Base-by-base conservation (phyloP, 129 eudicot genomes). In the Flaveria trinervia region DNA sequence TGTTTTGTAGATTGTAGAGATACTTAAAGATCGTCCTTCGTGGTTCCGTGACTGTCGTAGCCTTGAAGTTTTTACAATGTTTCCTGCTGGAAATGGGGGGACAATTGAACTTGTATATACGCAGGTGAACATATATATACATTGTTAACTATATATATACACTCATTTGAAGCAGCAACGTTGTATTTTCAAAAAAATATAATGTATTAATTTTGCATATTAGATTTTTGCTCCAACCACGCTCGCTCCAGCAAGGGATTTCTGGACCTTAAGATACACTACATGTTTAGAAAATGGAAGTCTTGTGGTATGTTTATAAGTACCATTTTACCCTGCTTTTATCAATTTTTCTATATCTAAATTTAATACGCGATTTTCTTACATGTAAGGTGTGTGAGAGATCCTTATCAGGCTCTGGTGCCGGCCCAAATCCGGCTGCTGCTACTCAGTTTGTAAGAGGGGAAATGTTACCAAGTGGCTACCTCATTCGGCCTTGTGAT, bases 261-360 rank as follows among this genome's bases (percentile, higher is more conserved):
- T 89, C 79, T 92, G 97, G 97, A 92, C 93, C 8, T 68, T 92
- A 82, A 89, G 97, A 86, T 92, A 92, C 72, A 92, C 86, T n/a
- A 89, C 97, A 14, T 87, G 79, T 76, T 77, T 92, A 83, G 96
- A 89, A 81, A 93, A 92, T 75, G 97, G 97, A 71, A 92, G 97
- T 83, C 88, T 92, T 36, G 97, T 92, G 96, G 97, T 92, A 83
- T 7, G 80, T 73, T 48, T 36, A 61, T 65, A 11, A 52, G 14
- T 43, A 18, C n/a, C 55, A 8, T 48, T 65, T 64, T 4, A 65
- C 26, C 11, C 18, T 30, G 12, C 12, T 22, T 43, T 36, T 26
- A 26, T 39, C 7, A 15, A 0, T 2, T 54, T 33, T 6, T 28
- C 8, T 11, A 17, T n/a, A 5, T 41, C 12, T 23, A 20, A 54